phyloP scores from a whole-genome alignment of 2,329 filamentous ascomycete genomes.

The Dothideomycetidae sp. region DNA sequence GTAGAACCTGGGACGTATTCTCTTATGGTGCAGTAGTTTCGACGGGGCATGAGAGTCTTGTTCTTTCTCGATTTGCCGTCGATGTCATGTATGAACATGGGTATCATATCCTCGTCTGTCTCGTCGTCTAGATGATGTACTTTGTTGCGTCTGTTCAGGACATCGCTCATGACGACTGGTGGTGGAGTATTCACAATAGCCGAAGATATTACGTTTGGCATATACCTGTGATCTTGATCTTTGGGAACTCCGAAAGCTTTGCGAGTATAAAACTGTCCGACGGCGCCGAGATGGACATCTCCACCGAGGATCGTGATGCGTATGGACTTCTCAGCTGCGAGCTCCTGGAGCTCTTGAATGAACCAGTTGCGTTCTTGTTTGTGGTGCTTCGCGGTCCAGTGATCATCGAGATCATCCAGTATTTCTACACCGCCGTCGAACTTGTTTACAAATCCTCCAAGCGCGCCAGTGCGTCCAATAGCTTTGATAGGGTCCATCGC shows the following conservation, averaged over 20 bases:
- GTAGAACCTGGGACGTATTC: slow-evolving; percentile 68
- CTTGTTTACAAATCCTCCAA: slow-evolving; percentile 61
- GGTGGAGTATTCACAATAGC: slow-evolving; percentile 89
- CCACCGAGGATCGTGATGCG: slow-evolving; percentile 86
- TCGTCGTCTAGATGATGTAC: slow-evolving; percentile 49
- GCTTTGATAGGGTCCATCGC: slow-evolving; percentile 83
- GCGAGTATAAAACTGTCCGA: slow-evolving; percentile 92
- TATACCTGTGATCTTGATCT: slow-evolving; percentile 87
- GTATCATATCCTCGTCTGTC: slow-evolving; percentile 92
- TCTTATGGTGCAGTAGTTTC: slow-evolving; percentile 92
- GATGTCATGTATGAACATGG: slow-evolving; percentile 78
- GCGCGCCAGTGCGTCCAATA: slow-evolving; percentile 63
- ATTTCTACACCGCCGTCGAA: slow-evolving; percentile 89
- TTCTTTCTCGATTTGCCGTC: slow-evolving; percentile 86
- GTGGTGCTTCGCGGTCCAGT: slow-evolving; percentile 94
- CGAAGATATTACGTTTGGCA: slow-evolving; percentile 89
- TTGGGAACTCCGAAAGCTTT: slow-evolving; percentile 62
- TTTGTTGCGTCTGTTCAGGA: slow-evolving; percentile 86
- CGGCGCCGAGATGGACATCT: slow-evolving; percentile 81
- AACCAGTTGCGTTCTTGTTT: slow-evolving; percentile 79
- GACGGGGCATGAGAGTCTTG: slow-evolving; percentile 69
- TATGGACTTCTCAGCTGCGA: slow-evolving; percentile 84
- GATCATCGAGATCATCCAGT: slow-evolving; percentile 81
- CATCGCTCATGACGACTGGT: slow-evolving; percentile 73
- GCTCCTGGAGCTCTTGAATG: slow-evolving; percentile 80